Base-by-base conservation (phyloP, 2,329 filamentous ascomycete species). In the Furcasterigmium furcatum region DNA sequence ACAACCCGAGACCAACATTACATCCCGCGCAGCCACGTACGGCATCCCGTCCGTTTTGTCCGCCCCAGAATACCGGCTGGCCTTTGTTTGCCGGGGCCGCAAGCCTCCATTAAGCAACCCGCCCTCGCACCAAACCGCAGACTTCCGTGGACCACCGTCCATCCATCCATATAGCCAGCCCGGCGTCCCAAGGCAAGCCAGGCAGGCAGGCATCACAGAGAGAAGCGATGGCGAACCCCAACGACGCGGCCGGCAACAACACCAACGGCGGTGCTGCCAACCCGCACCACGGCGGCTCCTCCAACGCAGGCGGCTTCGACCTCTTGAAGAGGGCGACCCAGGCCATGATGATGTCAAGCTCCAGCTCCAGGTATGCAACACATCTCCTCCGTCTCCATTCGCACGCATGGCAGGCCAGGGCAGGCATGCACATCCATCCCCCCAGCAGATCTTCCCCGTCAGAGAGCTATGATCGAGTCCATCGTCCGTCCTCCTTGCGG, bases 281-380 rank as follows among this genome's bases (percentile, higher is more conserved):
- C 20, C 29, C 41, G 18, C n/a, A 14, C 30, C 12, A 5, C 30
- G 16, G 16, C 30, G 16, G 34, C 34, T 35, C 30, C 30, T 59
- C 63, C 46, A 67, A 65, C 58, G 58, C 58, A 29, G 72, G 73
- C 58, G 70, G 74, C 53, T 79, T 75, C 55, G 79, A 83, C 63
- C 67, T 83, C 54, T 62, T 83, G 52, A 71, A 76, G 58, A 71
- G 78, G 61, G 79, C 79, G 50, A 83, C 79, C n/a, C 77, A 82
- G 58, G 75, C 74, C 55, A 77, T 82, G 73, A 79, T 83, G 76
- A 75, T 76, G 70, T 81, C 77, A 66, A 82, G 69, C 32, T 43
- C 49, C 39, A 51, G 40, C 35, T 43, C 48, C 14, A 52, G 42
- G 50, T 52, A 39, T 40, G 50, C 45, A 32, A 24, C 36, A 38